phyloP scores from a whole-genome alignment of 1,284 basidiomycete genomes.

The Fomes fomentarius region DNA sequence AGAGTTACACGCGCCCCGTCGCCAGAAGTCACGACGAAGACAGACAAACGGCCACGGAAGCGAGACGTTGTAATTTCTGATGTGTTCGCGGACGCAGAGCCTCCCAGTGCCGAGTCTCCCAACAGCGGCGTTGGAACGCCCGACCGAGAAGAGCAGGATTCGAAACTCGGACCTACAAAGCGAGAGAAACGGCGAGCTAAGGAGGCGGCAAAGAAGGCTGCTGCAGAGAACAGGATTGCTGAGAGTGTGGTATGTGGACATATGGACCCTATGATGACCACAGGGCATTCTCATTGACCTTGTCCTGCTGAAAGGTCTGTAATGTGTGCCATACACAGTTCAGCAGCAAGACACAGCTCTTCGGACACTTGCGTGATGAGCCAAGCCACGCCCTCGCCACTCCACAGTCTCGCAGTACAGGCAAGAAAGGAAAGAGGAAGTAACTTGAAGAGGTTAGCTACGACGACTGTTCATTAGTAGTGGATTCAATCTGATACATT shows the following conservation, averaged over 20 bases:
- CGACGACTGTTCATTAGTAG: too few species aligned
- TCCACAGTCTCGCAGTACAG: background rate
- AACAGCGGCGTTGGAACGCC: background rate
- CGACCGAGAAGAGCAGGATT: background rate
- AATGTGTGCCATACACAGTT: slow-evolving; percentile 75
- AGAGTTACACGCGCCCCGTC: slow-evolving; percentile 22
- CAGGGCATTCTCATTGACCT: background rate
- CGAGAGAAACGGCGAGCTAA: slow-evolving; percentile 79
- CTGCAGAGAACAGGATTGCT: slow-evolving; percentile 39
- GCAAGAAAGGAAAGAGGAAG: background rate
- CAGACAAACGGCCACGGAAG: slow-evolving; percentile 11
- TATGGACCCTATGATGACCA: background rate
- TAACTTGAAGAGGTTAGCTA: background rate
- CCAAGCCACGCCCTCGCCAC: slow-evolving; percentile 63
- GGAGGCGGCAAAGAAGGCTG: slow-evolving; percentile 75
- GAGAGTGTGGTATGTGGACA: slow-evolving; percentile 24
- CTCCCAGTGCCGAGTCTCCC: too few species aligned
- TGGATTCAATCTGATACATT: too few species aligned
- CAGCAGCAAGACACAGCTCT: slow-evolving; percentile 78
- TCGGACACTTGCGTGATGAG: slow-evolving; percentile 78
- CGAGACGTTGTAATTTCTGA: background rate
- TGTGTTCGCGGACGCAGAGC: background rate
- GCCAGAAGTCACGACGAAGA: slow-evolving; percentile 27
- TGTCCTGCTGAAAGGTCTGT: slow-evolving; percentile 48
- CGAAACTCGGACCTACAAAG: slow-evolving; percentile 61